phyloP scores from a whole-genome alignment of 2,329 filamentous ascomycete genomes.

The Clarireedia homoeocarpa region DNA sequence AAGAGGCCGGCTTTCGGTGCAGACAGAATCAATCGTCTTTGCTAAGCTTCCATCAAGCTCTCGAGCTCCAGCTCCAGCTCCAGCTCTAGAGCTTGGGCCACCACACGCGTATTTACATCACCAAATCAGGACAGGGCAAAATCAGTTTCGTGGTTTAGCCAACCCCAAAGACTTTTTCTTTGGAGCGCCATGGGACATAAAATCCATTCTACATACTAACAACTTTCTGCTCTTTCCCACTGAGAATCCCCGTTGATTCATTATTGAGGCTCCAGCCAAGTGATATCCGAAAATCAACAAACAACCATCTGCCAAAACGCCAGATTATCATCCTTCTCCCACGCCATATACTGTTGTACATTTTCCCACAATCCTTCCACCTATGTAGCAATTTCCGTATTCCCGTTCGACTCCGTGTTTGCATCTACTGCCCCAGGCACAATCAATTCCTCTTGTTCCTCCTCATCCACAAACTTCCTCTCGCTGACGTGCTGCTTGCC shows the following conservation, averaged over 20 bases:
- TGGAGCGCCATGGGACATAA: constrained; percentile 18
- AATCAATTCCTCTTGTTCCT: constrained; percentile 46
- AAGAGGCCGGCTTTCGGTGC: too few species aligned
- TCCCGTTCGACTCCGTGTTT: constrained; percentile 10
- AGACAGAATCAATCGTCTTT: too few species aligned
- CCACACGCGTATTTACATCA: background rate
- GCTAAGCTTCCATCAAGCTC: too few species aligned
- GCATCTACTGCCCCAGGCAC: constrained; percentile 17
- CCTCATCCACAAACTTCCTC: constrained; percentile 75
- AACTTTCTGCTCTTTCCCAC: too few species aligned
- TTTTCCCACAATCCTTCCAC: constrained; percentile 2
- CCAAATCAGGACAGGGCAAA: background rate
- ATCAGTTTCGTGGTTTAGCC: constrained; percentile 3
- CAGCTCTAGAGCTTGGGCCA: too few species aligned
- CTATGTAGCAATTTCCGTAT: constrained; percentile 22
- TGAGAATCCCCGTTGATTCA: background rate
- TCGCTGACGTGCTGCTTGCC: constrained; percentile 70
- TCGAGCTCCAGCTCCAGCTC: too few species aligned
- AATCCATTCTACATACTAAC: constrained; percentile 22
- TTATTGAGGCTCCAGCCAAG: constrained; percentile 1
- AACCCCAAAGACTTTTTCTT: constrained; percentile 21
- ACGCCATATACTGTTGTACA: constrained; percentile 16
- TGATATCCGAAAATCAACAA: constrained; percentile 6
- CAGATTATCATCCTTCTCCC: constrained; percentile 5
- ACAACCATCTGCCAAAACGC: constrained; percentile 13